A percentile compares a stretch with the other conserved stretches of the same genome.
These are phyloP conservation scores for Solanum neorickii DNA, from an alignment of 257 asterid species.

Conservation along the genomic window DNA sequence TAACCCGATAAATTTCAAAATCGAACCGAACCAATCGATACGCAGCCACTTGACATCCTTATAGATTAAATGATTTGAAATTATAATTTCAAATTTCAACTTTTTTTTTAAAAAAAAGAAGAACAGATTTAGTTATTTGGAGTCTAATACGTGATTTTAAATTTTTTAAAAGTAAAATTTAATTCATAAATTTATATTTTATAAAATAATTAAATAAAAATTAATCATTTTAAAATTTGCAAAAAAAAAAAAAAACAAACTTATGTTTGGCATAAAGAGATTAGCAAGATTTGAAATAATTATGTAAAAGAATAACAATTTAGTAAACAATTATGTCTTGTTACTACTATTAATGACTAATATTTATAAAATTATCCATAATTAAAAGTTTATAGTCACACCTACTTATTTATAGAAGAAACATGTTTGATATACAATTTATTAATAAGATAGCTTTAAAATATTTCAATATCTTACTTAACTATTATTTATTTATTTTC, in stretches of 20 bases:
- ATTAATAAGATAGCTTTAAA: background rate
- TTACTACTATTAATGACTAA: too few relatives aligned
- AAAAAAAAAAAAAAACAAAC: too few relatives aligned
- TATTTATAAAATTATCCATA: too few relatives aligned
- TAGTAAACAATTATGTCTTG: background rate
- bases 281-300: background rate
- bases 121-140: background rate
- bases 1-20: fast-evolving
- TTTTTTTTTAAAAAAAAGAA: background rate
- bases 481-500: too few relatives aligned
- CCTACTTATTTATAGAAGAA: too few relatives aligned
- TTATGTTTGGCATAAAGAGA: too few relatives aligned
- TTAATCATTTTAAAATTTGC: background rate
- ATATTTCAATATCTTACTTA: too few relatives aligned
- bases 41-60: background rate
- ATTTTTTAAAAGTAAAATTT: background rate
- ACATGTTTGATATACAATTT: too few relatives aligned
- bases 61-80: background rate
- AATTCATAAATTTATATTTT: too few relatives aligned
- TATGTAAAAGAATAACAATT: background rate
- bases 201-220: too few relatives aligned
- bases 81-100: background rate
- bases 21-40: too few relatives aligned
- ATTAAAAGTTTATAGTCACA: background rate
- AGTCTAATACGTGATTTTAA: background rate